phyloP scores from a whole-genome alignment of 1,284 basidiomycete species.

The Cryptococcus amylolentus region DNA sequence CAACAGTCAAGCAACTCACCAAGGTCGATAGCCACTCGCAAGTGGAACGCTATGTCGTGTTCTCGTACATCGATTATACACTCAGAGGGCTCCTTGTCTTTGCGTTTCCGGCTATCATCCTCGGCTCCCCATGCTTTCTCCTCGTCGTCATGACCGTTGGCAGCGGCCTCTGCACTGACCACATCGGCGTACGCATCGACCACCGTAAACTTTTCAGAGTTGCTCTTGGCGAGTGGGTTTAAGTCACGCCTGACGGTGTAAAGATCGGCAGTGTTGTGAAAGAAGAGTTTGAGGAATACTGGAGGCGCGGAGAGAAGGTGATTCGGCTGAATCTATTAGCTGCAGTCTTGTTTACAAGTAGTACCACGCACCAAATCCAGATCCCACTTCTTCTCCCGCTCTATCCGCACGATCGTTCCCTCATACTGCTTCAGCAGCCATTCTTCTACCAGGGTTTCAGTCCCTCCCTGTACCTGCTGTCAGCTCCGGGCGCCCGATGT shows the following conservation, averaged over 20 bases:
- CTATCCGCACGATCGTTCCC: conserved; percentile 72
- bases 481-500: not conserved
- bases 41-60: conserved; percentile 95
- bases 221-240: conserved; percentile 81
- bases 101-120: conserved; percentile 50
- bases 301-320: conserved; percentile 90
- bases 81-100: conserved; percentile 77
- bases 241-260: conserved; percentile 83
- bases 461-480: conserved; percentile 60
- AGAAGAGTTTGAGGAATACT: conserved; percentile 82
- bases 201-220: conserved; percentile 89
- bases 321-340: conserved; percentile 61
- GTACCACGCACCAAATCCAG: conserved; percentile 62
- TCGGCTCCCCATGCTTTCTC: conserved; percentile 58
- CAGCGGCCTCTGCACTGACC: conserved; percentile 67
- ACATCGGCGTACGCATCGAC: conserved; percentile 98
- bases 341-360: not conserved
- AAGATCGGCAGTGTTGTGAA: conserved; percentile 89
- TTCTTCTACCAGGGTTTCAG: conserved; percentile 89
- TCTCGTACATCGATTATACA: conserved; percentile 92
- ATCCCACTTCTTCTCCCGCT: conserved; percentile 85
- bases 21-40: conserved; percentile 97
- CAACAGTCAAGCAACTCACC: conserved; percentile 45
- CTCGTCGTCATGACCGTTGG: conserved; percentile 52
- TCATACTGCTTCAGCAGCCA: conserved; percentile 94